Evolutionary conservation across 495 filamentous ascomycete genomes (phyloP), one percentile per base, ranked within the genome.

Genomic region (Penicillium roqueforti): DNA sequence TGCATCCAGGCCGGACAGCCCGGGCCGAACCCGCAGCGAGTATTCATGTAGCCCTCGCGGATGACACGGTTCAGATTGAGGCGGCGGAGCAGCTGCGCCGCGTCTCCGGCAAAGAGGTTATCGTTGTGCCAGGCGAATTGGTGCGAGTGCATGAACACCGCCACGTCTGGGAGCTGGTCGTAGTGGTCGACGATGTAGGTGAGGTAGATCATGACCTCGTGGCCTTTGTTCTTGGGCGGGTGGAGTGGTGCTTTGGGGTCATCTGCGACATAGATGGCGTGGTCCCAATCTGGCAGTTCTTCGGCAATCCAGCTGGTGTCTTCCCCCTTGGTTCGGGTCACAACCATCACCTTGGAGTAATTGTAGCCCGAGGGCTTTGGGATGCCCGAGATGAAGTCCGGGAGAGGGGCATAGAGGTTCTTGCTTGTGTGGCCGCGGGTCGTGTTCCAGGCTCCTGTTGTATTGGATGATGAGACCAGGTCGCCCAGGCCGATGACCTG

Each of bases 201-300:
- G 47, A 88, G 71, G 62, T 91, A 91, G 8, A 86, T 75, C 76
- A 90, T 84, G 13, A 84, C 87, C 64, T 92, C 87, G 58, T 89
- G 82, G 10, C 87, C 88, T 66, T 90, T 90, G 59, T 88, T 88
- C 56, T 79, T 78, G 0, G 84, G 85, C 3, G 86, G 82, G 61
- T 87, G 85, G 4, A 83, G 70, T 7, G 73, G 72, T 1, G 85
- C 84, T 0, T 60, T 68, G 11, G 79, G 76, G 56, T 87, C 81
- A 56, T 90, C 80, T 45, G 78, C 85, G 32, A 82, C 75, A 59
- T 89, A 90, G 22, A 86, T 69, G n/a, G 83, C 79, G 16, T 74
- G 69, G n/a, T 76, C 61, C 57, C 86, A 74, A 34, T 82, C 80
- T 10, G 73, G 81, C 3, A 83, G 53, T 49, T 85, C 71, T 14